These are phyloP conservation scores for Lathyrus aphaca DNA, from an alignment of 306 rosid genomes.

Conservation along the genomic window DNA sequence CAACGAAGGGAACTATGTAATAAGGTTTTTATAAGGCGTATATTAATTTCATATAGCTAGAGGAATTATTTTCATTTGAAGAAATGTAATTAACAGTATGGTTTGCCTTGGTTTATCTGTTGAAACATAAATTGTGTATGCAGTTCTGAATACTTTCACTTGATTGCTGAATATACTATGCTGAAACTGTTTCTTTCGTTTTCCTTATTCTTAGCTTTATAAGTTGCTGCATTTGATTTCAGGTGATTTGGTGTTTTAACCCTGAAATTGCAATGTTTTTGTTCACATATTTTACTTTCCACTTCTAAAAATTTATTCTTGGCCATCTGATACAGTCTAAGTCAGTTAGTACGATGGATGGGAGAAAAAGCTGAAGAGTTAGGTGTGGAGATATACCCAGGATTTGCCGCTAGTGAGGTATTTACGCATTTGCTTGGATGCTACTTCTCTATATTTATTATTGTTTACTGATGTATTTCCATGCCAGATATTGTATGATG, in stretches of 20 bases:
- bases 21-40: conserved; percentile 57
- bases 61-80: not conserved
- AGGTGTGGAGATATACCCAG: conserved; percentile 96
- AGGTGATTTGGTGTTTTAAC: not conserved
- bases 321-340: conserved; percentile 62
- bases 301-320: conserved; percentile 31
- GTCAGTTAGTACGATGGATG: conserved; percentile 95
- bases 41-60: conserved; percentile 2
- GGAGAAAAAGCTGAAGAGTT: conserved; percentile 94
- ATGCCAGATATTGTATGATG: conserved; percentile 76
- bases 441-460: conserved; percentile 30
- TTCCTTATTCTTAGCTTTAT: not conserved
- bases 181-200: conserved; percentile 20
- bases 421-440: conserved; percentile 33
- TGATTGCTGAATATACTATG: conserved; percentile 25
- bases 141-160: conserved; percentile 1
- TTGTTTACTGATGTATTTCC: conserved; percentile 30
- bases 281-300: not conserved
- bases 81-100: conserved; percentile 4
- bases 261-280: not conserved
- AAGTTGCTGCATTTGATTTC: not conserved
- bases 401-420: conserved; percentile 98
- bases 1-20: conserved; percentile 85
- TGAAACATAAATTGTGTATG: not conserved
- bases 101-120: not conserved